Percentiles rank a stretch among this genome's conserved stretches.
These are phyloP conservation scores for Mallotus nudiflorus DNA, from an alignment of 345 rosid genomes.

Conservation along the genomic window DNA sequence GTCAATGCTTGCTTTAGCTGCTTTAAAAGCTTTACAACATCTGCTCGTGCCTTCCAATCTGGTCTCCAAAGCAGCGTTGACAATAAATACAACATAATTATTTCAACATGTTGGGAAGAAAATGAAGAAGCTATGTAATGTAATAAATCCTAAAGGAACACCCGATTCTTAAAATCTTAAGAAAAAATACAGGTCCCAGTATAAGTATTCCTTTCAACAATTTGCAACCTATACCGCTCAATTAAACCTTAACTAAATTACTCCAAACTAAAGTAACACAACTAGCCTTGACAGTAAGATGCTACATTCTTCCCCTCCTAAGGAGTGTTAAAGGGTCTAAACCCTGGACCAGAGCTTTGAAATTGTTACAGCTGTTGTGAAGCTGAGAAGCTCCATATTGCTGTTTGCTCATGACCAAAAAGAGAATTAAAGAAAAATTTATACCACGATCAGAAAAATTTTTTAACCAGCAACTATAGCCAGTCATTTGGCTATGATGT, in stretches of 20 bases:
- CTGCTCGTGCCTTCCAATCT: conserved; percentile 97
- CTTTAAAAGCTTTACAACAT: conserved; percentile 83
- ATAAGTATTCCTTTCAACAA: background rate
- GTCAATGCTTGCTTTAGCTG: conserved; percentile 82
- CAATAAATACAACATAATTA: background rate
- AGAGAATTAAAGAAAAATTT: background rate
- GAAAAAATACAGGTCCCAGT: background rate
- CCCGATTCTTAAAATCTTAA: background rate
- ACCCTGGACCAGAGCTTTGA: background rate
- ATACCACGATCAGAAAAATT: background rate
- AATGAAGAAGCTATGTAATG: conserved; percentile 5
- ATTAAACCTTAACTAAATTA: background rate
- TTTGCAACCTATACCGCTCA: background rate
- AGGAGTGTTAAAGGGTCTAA: background rate
- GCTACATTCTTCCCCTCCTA: background rate
- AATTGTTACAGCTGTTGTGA: background rate
- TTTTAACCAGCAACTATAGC: background rate
- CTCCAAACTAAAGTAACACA: background rate
- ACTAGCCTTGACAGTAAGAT: background rate
- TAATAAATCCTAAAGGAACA: background rate
- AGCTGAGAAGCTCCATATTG: background rate
- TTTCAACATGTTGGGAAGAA: conserved; percentile 5
- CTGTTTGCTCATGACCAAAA: background rate
- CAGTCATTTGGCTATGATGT: background rate
- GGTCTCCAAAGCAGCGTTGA: conserved; percentile 19